phyloP scores from a whole-genome alignment of 495 filamentous ascomycete genomes.

The Hyphodiscus hymeniophilus region DNA sequence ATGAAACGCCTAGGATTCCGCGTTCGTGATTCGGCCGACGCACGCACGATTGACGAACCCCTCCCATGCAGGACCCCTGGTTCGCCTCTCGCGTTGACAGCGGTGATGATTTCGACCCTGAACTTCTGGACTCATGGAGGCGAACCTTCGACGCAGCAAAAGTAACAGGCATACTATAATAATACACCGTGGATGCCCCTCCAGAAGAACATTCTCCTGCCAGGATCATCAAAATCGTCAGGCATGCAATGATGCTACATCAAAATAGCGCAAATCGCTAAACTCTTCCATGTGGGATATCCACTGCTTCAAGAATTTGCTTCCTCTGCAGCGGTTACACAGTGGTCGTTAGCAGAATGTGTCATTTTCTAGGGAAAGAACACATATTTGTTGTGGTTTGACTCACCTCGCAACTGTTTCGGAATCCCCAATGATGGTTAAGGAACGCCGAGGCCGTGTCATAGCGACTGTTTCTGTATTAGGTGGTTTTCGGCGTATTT shows the following conservation, averaged over 20 bases:
- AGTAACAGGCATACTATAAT: constrained; percentile 9
- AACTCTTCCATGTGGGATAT: constrained; percentile 82
- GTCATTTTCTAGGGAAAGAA: constrained; percentile 1
- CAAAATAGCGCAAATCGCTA: constrained; percentile 78
- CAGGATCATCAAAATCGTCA: constrained; percentile 1
- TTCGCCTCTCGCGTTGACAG: neutral
- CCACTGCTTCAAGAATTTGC: constrained; percentile 77
- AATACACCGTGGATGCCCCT: neutral
- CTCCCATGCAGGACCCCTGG: constrained; percentile 3
- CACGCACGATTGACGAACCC: neutral
- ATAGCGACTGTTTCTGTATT: constrained; percentile 62
- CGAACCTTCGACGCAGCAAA: neutral
- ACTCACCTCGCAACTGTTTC: constrained; percentile 50
- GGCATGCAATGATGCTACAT: constrained; percentile 46
- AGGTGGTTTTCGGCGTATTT: neutral
- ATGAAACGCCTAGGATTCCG: constrained; percentile 9
- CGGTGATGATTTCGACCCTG: neutral
- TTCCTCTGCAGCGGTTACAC: constrained; percentile 46
- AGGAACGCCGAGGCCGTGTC: constrained; percentile 84
- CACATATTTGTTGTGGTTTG: constrained; percentile 7
- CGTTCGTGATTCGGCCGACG: constrained; percentile 22
- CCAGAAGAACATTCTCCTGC: neutral
- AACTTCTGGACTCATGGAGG: too few relatives aligned
- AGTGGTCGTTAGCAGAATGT: constrained; percentile 12
- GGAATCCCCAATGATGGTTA: constrained; percentile 87